Conservation (phyloP, 202 grass and related monocot species). For the Dendrocalamus latiflorus region DNA sequence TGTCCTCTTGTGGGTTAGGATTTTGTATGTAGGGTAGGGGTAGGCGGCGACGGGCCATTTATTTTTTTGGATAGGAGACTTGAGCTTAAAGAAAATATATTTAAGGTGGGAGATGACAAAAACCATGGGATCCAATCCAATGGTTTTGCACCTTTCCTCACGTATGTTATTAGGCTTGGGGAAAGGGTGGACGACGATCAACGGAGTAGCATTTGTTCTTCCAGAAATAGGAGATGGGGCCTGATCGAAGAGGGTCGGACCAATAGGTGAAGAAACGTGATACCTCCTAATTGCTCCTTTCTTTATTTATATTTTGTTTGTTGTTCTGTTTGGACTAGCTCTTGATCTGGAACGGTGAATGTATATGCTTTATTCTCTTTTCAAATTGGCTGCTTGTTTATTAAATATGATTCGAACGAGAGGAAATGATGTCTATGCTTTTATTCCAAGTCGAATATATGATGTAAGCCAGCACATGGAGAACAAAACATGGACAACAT, state of each 20-base stretch:
- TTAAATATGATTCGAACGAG: not conserved
- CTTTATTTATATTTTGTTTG: not conserved
- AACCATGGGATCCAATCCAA: not conserved
- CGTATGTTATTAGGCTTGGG: not conserved
- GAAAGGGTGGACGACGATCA: too few relatives aligned
- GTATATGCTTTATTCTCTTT: too few relatives aligned
- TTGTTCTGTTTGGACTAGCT: not conserved
- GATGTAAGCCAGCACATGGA: not conserved
- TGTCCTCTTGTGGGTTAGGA: not conserved
- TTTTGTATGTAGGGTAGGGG: not conserved
- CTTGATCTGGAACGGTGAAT: not conserved
- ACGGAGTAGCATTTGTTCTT: not conserved
- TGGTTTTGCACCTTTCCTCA: not conserved
- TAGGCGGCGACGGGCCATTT: not conserved
- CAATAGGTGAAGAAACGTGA: not conserved
- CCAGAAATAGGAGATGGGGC: not conserved
- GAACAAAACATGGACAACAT: not conserved
- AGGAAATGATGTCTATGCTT: not conserved
- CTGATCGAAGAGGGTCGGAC: not conserved
- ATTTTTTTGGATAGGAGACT: not conserved
- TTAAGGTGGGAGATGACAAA: not conserved
- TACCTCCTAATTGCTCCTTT: not conserved
- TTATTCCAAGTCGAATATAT: not conserved
- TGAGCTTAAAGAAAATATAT: not conserved
- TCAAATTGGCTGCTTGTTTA: not conserved